A percentile compares a stretch with the other conserved stretches of the same genome.
These are phyloP conservation scores for Closterium sp. DNA, from an alignment of 139 green algal genomes.

Conservation along the genomic window DNA sequence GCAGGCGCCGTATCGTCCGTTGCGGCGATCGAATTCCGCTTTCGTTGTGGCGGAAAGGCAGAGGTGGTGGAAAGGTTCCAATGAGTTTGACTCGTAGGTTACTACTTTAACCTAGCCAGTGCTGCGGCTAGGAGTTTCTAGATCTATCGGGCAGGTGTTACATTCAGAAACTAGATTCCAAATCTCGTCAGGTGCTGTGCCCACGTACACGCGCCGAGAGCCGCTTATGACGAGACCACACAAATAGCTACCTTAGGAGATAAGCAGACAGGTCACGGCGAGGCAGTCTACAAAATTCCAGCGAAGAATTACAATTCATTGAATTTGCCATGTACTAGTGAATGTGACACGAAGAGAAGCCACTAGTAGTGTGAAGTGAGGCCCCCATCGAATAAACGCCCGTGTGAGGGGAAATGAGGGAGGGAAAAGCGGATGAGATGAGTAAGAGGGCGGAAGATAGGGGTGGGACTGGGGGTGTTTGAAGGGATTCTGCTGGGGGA, in stretches of 20 bases:
- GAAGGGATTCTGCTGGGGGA: too few relatives aligned
- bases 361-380: not conserved
- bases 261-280: too few relatives aligned
- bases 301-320: too few relatives aligned
- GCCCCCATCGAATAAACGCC: not conserved
- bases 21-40: too few relatives aligned
- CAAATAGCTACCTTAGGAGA: too few relatives aligned
- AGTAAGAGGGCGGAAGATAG: not conserved
- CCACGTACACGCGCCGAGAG: too few relatives aligned
- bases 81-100: not conserved
- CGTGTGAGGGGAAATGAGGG: not conserved
- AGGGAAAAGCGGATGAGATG: not conserved
- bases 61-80: not conserved
- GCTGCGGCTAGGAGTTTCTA: not conserved
- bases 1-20: too few relatives aligned
- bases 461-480: too few relatives aligned
- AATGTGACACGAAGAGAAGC: not conserved
- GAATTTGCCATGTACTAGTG: too few relatives aligned
- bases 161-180: not conserved
- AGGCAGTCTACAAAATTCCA: too few relatives aligned
- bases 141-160: not conserved
- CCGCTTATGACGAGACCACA: too few relatives aligned
- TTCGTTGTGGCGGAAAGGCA: not conserved
- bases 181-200: too few relatives aligned
- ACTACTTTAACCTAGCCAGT: not conserved